Evolutionary conservation across 2,329 filamentous ascomycete genomes (phyloP), one percentile per base, ranked within the genome.

Genomic region (Pyrenochaeta sp.): DNA sequence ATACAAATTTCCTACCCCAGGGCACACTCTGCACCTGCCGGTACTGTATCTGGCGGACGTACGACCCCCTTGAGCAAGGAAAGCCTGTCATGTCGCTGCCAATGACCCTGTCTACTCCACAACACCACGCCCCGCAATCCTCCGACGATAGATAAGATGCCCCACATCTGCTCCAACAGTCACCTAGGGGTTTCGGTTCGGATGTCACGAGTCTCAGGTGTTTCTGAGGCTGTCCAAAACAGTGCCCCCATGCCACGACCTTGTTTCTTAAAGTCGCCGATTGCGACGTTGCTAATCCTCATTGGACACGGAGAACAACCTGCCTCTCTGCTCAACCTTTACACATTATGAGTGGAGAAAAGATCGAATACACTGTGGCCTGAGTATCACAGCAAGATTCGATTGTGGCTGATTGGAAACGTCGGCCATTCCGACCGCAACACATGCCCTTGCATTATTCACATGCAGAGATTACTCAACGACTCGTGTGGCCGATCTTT

Each of bases 71-170:
- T 33, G 45, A 27, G 20, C 51, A 54, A 49, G 45, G 41, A 40
- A 45, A 35, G 33, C 45, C n/a, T 54, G 41, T 14, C 36, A 35
- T 46, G 37, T 37, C 11, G 21, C 41, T 46, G 51, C 46, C 41
- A 49, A 21, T 20, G 20, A 37, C 30, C 21, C 45, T 46, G 39
- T 33, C 32, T 35, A 35, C 43, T 42, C 41, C 41, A 46, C 51
- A 37, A 17, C n/a, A 12, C 9, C 31, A 18, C 31, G 46, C 46
- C 51, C 51, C 51, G 49, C 51, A 54, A 18, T 42, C 36, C 40
- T 32, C 32, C 33, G 21, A 39, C 45, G 33, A 39, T 30, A 30
- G 35, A 41, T 40, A 32, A 11, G 4, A 32, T 7, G 49, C 49
- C 44, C 44, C 49, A 52, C 44, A 52, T 27, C 17, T 30, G 11